Conservation (phyloP, 2,329 filamentous ascomycete species). For the Ascochyta lentis region DNA sequence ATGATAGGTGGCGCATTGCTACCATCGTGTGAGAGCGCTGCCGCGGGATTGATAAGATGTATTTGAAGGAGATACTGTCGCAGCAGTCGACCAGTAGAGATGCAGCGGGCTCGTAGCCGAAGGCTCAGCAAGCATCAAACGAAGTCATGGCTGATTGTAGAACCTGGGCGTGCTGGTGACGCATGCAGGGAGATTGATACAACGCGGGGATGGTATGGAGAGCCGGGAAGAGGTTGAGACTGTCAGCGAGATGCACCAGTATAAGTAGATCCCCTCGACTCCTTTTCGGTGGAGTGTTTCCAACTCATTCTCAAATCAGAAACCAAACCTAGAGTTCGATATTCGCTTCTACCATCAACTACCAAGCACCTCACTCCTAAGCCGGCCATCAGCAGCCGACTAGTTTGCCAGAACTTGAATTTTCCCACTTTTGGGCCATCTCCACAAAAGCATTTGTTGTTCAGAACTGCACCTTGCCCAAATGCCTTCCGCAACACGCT, state of each 20-base stretch:
- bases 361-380: background rate
- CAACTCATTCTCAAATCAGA: background rate
- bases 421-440: too few species aligned
- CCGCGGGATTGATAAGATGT: slow-evolving; percentile 6
- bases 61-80: background rate
- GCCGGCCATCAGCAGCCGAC: background rate
- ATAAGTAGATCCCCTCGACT: background rate
- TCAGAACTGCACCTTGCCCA: background rate
- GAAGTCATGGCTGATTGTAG: background rate
- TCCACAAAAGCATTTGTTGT: background rate
- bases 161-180: background rate
- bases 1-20: background rate
- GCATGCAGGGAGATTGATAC: background rate
- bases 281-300: background rate
- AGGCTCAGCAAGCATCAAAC: background rate
- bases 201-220: slow-evolving; percentile 7
- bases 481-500: slow-evolving; percentile 38
- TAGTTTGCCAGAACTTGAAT: background rate
- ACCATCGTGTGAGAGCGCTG: background rate
- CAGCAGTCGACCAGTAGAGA: background rate
- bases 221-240: background rate
- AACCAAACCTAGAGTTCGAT: background rate
- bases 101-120: background rate
- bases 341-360: too few species aligned
- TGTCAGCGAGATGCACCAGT: background rate